phyloP scores from a whole-genome alignment of 2,329 filamentous ascomycete genomes.

The Massarina eburnea region DNA sequence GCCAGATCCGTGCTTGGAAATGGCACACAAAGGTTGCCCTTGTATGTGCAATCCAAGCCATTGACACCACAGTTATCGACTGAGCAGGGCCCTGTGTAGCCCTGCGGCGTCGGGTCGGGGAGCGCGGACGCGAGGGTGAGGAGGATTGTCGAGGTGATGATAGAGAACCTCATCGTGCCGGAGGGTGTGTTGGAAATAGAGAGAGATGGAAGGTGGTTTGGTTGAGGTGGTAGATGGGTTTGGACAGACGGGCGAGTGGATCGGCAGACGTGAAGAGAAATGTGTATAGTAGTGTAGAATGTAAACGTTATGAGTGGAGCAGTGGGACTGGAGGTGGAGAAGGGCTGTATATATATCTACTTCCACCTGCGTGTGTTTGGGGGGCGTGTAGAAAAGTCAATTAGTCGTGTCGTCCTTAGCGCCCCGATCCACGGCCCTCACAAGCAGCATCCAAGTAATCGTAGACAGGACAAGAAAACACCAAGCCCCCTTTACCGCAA shows the following conservation, averaged over 20 bases:
- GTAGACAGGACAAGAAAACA: neutral
- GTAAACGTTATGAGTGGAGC: too few relatives aligned
- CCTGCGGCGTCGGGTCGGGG: conserved; percentile 15
- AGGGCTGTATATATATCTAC: too few relatives aligned
- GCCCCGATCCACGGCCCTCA: neutral
- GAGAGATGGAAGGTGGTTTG: neutral
- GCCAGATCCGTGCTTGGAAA: conserved; percentile 15
- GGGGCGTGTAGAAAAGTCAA: too few relatives aligned
- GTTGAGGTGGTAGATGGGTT: neutral
- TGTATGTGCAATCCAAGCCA: conserved; percentile 7
- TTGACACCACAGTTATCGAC: neutral
- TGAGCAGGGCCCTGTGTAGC: conserved; percentile 18
- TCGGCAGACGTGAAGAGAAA: too few relatives aligned
- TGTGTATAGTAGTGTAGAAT: too few relatives aligned
- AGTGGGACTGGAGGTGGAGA: too few relatives aligned
- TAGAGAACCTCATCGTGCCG: conserved; percentile 10
- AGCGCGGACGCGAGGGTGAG: conserved; percentile 10
- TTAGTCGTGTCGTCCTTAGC: neutral
- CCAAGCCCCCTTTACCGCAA: neutral
- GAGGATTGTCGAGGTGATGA: conserved; percentile 10
- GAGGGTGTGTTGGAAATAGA: neutral
- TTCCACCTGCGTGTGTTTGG: too few relatives aligned
- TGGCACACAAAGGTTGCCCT: conserved; percentile 13
- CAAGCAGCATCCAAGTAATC: neutral
- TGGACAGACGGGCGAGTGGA: too few relatives aligned